Base-by-base conservation (phyloP, 1,284 basidiomycete genomes). In the Wolfiporia cocos region DNA sequence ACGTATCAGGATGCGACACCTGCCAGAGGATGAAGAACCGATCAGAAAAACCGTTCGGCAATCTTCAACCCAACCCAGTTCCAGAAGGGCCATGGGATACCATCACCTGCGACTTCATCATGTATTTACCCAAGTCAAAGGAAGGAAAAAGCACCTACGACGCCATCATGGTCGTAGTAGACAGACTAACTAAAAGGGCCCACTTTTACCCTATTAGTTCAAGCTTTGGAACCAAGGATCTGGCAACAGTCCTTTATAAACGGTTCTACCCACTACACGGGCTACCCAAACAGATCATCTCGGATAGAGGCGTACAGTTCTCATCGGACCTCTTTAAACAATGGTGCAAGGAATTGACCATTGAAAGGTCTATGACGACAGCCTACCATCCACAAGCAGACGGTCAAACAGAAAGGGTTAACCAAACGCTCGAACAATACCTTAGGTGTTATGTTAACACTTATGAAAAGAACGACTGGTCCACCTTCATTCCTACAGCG, bases 341-440 rank as follows among this genome's bases (percentile, higher is more conserved):
- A 11, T 42, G 73, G 0, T 49, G 65, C 35, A 22, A 45, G 10
- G 47, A 67, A 1, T 45, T 68, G 1, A 57, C 47, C 3, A 55
- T 59, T 10, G 24, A 50, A 2, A 18, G 26, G 5, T 32, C 43
- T 6, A 15, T 33, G 5, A 49, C 50, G 30, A 42, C 51, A 39
- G 59, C 33, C 48, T 57, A 17, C 58, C 67, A 73, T 43, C 70
- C 69, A 0, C 56, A 73, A 44, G 60, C 66, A 1, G 65, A 76
- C 43, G 67, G 73, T 0, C 66, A 72, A 48, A 32, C 49, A 3
- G 49, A 56, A 33, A 23, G 43, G n/a, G 41, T 37, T 11, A 55
- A 54, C 17, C 52, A 49, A 19, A 56, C 50, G 0, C 46, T 76
- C 1, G 66, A 75, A 48, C 56, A 58, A 1, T 69, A 64, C 46